Evolutionary conservation across 495 filamentous ascomycete genomes (phyloP), one percentile per base, ranked within the genome.

Genomic region (Podospora fimiseda): DNA sequence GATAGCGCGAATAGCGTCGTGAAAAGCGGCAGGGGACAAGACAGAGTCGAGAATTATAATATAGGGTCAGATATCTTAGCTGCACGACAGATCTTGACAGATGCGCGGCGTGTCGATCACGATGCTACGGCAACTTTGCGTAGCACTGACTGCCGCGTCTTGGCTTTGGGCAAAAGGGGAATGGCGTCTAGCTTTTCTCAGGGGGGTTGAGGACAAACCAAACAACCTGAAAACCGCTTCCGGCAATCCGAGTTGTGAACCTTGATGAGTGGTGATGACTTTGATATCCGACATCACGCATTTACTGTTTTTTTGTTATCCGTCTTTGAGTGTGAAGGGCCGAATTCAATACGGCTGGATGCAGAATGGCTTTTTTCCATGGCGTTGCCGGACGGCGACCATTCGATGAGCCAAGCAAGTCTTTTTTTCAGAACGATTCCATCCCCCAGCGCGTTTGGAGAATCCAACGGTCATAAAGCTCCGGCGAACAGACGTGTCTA

Each of bases 61-160:
- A 49, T 52, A 33, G 49, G 39, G 48, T 39, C 20, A 33, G 18
- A 22, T 16, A 44, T 43, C 48, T 27, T 42, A 20, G 59, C 57
- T 66, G 64, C 61, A 66, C 52, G 59, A 64, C 64, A 66, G 64
- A 66, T 66, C 64, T 64, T 48, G 64, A 62, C 64, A 66, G 64
- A 66, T 61, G 59, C 48, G 60, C 53, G 52, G 64, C 60, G 56
- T 41, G 64, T 60, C 64, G 64, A 66, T 66, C 64, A 62, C 46
- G 61, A 66, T 64, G 64, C 61, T 59, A 64, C 59, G 41, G 42
- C 47, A 52, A 47, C 62, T 56, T 53, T 57, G 50, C 51, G 51
- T 48, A 43, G 54, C 41, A 52, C 24, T 23, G 20, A 53, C 15
- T 59, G 50, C 55, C 50, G 54, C 16, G 44, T 39, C 55, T 57